Percentiles rank a stretch among this genome's conserved stretches.
phyloP scores from a whole-genome alignment of 139 green algal species.

The Ettlia oleoabundans region DNA sequence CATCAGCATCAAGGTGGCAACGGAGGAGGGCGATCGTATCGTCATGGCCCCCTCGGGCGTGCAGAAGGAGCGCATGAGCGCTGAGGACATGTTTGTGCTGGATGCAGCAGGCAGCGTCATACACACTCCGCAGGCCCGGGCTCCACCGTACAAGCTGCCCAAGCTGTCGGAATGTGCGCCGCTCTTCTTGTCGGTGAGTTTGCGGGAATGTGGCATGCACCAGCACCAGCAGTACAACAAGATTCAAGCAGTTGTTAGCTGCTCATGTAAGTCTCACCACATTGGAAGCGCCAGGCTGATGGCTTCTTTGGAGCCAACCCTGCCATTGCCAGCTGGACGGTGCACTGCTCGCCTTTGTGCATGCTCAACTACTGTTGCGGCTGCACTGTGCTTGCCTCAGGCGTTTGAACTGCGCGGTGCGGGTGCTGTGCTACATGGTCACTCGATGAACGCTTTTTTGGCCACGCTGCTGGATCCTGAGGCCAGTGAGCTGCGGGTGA shows the following conservation, averaged over 20 bases:
- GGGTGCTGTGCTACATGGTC: slow-evolving; percentile 93
- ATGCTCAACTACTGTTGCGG: too few relatives aligned
- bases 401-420: slow-evolving; percentile 90
- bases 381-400: too few relatives aligned
- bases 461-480: slow-evolving; percentile 87
- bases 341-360: too few relatives aligned
- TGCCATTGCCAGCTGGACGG: too few relatives aligned
- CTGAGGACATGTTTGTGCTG: slow-evolving; percentile 95
- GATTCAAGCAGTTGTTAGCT: not conserved
- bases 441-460: slow-evolving; percentile 87
- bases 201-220: too few relatives aligned
- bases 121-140: slow-evolving; percentile 64
- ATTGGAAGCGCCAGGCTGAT: not conserved
- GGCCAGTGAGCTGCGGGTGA: slow-evolving; percentile 82
- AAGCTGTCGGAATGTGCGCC: slow-evolving; percentile 95
- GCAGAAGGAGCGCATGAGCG: slow-evolving; percentile 96
- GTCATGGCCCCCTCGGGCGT: slow-evolving; percentile 86
- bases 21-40: slow-evolving; percentile 58
- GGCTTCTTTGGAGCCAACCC: not conserved
- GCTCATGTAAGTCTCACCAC: not conserved
- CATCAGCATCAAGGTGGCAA: slow-evolving; percentile 79
- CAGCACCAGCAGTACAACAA: not conserved
- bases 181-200: slow-evolving; percentile 89
- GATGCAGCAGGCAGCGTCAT: slow-evolving; percentile 73
- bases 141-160: slow-evolving; percentile 79